Evolutionary conservation across 1,139 yeast genomes (phyloP), one percentile per base, ranked within the genome.

Genomic region (Meyerozyma athensensis): DNA sequence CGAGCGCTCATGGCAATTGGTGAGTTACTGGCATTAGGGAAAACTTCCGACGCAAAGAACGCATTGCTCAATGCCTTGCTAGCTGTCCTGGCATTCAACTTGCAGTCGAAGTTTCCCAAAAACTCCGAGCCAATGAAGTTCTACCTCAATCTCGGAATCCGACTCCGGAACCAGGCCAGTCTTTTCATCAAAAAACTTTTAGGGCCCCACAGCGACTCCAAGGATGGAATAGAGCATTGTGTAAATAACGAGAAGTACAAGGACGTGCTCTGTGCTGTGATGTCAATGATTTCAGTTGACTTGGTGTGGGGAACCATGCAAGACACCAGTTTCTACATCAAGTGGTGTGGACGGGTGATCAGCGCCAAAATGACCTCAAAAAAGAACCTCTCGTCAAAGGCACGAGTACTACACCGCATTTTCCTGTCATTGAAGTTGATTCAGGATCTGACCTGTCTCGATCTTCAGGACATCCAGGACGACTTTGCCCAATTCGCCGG

Each of bases 231-330:
- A 4, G 74, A 65, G 36, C 65, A 64, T 32, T 82, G 94, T 50
- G 69, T 80, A 35, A 62, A 72, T 36, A 65, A 68, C 34, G 94
- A 85, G 49, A 82, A 84, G 54, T 86, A 86, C 56, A 86, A 87
- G 54, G 96, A 87, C 54, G 86, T 86, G 5, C 61, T 87, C 26
- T 84, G 89, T 36, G 94, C 95, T 0, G 81, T 86, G 16, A 70
- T 87, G 61, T 81, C 94, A 2, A 86, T 87, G 95, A 86, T 82
- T 36, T 80, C 90, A 17, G 86, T 87, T 39, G 96, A 87, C 61
- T 81, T 86, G 40, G 92, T 86, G 7, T 84, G 95, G 86, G 96
- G 96, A 1, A 82, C 94, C 1, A 86, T 85, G 94, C 82, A 83
- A 43, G 95, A 86, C 48, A 86, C 95, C 49, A 79, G 79, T 43